Base-by-base conservation (phyloP, 768 basidiomycete species). In the Rhizopogon salebrosus region DNA sequence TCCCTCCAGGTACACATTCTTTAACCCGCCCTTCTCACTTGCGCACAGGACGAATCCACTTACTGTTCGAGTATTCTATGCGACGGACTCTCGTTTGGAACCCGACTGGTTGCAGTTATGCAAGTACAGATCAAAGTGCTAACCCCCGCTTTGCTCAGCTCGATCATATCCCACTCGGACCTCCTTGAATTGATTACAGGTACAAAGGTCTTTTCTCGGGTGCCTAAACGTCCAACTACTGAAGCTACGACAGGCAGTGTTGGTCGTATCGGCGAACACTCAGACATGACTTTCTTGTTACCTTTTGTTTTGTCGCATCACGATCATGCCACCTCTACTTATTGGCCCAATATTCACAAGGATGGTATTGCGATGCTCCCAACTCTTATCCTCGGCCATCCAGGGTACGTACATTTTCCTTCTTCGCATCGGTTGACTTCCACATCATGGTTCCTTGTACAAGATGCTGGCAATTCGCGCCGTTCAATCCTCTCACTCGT, bases 391-490 rank as follows among this genome's bases (percentile, higher is more conserved):
- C 39, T 34, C 23, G 40, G 38, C 22, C 52, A 54, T 22, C 18
- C 53, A 42, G 41, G 41, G 52, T 50, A 24, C 18, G 29, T 27
- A 8, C 7, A 27, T 26, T 4, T n/a, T 34, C 14, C 11, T 22
- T 20, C 9, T 14, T 27, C 18, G 24, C 8, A 20, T 20, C 10
- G 3, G 1, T 20, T 34, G 26, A 52, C 48, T 16, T 7, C 14
- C 2, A 11, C 16, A 22, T 34, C 8, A 46, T 24, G 11, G 3
- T 16, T 34, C 3, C 26, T 53, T 16, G 14, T 34, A 9, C 6
- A 35, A 54, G 54, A 13, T 55, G 42, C 52, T 55, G 53, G 54
- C 35, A 54, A 43, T 55, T 55, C 3, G 54, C 54, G 20, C 54
- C 54, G 2, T 40, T 53, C 37, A 43, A 55, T 29, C 54, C 52